Conservation (phyloP, 345 rosid genomes). For the Capsella bursapastoris region DNA sequence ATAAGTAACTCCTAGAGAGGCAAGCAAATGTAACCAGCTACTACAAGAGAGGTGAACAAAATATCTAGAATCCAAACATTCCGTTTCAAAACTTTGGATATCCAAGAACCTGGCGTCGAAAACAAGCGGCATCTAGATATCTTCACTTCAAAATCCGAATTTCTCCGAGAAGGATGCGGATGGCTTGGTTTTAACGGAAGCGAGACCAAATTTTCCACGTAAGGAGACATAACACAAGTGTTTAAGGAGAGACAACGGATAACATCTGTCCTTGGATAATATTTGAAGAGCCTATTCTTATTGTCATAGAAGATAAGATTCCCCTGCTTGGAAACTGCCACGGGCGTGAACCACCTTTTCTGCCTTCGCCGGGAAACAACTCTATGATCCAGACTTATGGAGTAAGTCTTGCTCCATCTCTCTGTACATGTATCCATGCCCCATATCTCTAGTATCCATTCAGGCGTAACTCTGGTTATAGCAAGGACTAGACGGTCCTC, state of each 20-base stretch:
- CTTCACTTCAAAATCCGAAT: not conserved
- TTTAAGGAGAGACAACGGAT: not conserved
- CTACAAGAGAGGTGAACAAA: not conserved
- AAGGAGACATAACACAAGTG: not conserved
- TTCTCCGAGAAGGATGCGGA: not conserved
- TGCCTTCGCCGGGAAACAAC: not conserved
- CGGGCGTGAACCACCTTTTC: not conserved
- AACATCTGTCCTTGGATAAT: not conserved
- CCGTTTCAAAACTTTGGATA: not conserved
- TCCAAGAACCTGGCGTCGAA: not conserved
- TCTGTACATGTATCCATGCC: not conserved
- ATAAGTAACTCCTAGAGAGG: not conserved
- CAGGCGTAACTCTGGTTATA: not conserved
- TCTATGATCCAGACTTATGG: not conserved
- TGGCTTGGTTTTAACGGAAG: not conserved
- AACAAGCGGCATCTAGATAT: not conserved
- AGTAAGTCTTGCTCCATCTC: not conserved
- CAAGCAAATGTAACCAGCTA: not conserved
- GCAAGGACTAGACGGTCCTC: not conserved
- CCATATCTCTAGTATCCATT: conserved; percentile 20
- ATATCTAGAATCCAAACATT: not conserved
- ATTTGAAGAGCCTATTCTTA: not conserved
- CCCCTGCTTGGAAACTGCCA: not conserved
- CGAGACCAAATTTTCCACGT: not conserved
- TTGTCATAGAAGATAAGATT: not conserved